Evolutionary conservation across 2,329 filamentous ascomycete genomes (phyloP), one percentile per base, ranked within the genome.

Genomic region (Hypoxylon sp.): DNA sequence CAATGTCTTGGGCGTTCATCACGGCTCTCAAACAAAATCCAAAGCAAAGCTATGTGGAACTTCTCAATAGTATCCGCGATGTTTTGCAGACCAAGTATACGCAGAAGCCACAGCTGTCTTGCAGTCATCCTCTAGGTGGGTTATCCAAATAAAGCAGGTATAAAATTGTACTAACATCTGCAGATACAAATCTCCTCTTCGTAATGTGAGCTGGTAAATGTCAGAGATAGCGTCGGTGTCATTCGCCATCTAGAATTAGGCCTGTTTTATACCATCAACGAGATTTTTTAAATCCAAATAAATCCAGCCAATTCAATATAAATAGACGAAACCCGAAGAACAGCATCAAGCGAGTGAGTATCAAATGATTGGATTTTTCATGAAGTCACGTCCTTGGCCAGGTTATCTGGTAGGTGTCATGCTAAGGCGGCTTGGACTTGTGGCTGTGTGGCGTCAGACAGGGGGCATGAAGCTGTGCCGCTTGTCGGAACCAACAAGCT

Each of bases 1-100:
- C 96, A 77, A 98, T 99, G 96, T 97, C 94, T 1, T 98, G 93
- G 90, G 96, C 96, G 8, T 99, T 99, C 79, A 94, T 99, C 79
- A 92, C 86, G 4, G 91, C 94, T 47, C 87, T 99, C 73, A 95
- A 93, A 84, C 97, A 97, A 87, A 97, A 98, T 79, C 94, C 95
- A 0, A 94, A 98, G 78, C 96, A 99, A 84, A 98, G 94, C 83
- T 99, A 99, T 77, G 94, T 99, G 56, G 92, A 98, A 83, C 84
- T 99, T 69, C 87, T 99, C 75, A 98, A 98, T 85, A 97, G 91
- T 81, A 97, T 99, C 76, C 92, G 96, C 70, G 94, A 98, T 74
- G 94, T 98, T 81, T 86, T 99, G 69, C 84, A 93, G 68, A 89
- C 88, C 55, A 95, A 95, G 78, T 99, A 99, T 79, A 87, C 87